Conservation (phyloP, 2,329 filamentous ascomycete genomes). For the Claviceps pazoutovae region DNA sequence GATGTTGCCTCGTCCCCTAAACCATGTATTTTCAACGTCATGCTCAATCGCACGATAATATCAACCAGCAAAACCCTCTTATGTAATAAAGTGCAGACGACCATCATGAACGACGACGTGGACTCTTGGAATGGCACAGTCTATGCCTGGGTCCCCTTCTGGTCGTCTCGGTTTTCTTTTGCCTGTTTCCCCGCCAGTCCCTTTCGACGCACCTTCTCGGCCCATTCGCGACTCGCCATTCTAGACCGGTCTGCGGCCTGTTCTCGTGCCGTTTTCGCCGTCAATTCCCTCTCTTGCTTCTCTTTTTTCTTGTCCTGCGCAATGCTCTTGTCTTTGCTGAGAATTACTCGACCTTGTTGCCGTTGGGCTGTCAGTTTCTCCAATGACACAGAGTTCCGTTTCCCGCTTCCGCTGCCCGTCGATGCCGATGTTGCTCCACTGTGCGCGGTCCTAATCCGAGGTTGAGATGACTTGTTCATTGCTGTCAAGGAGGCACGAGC, state of each 20-base stretch:
- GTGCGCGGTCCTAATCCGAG: constrained; percentile 11
- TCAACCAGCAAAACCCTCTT: too few relatives aligned
- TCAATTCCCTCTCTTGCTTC: constrained; percentile 37
- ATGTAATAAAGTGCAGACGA: too few relatives aligned
- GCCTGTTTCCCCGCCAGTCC: constrained; percentile 13
- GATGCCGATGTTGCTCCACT: constrained; percentile 33
- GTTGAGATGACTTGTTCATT: constrained; percentile 7
- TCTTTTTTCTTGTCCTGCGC: constrained; percentile 36
- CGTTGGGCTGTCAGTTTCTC: constrained; percentile 38
- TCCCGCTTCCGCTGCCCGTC: constrained; percentile 27
- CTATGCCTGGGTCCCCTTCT: neutral
- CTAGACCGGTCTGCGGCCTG: constrained; percentile 48
- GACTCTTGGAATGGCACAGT: neutral
- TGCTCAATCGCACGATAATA: neutral
- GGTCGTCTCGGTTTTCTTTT: constrained; percentile 2
- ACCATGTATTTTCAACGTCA: neutral
- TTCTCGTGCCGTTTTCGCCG: constrained; percentile 40
- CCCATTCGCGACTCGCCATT: constrained; percentile 46
- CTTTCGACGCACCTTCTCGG: constrained; percentile 40
- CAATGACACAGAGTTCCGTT: constrained; percentile 34
- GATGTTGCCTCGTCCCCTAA: neutral
- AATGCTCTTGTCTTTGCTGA: constrained; percentile 35
- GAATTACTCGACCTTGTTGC: constrained; percentile 38
- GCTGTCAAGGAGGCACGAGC: constrained; percentile 1
- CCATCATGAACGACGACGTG: neutral